phyloP scores from a whole-genome alignment of 164 flowering plant genomes.

The Umbilicus rupestris region DNA sequence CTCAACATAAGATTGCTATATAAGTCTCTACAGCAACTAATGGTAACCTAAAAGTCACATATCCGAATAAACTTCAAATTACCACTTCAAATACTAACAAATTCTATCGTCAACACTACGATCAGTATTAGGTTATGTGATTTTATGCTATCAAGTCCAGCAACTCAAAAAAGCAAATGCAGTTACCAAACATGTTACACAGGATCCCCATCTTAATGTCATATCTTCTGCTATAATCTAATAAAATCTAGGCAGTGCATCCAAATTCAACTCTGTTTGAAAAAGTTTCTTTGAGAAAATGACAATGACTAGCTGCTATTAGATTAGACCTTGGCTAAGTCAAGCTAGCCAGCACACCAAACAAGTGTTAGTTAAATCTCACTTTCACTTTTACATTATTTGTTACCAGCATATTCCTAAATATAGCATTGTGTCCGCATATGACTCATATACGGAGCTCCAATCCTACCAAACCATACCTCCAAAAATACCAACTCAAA shows the following conservation, averaged over 20 bases:
- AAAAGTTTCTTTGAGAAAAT: background rate
- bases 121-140: no score
- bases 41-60: no score
- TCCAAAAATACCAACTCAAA: background rate
- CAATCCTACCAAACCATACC: background rate
- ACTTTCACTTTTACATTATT: background rate
- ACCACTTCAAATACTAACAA: no score
- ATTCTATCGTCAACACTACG: no score
- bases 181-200: background rate
- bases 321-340: no score
- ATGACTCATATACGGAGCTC: background rate
- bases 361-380: background rate
- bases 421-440: background rate
- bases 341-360: no score
- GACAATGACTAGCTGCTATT: no score
- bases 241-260: background rate
- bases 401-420: background rate
- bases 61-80: no score
- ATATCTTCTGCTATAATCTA: background rate
- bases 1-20: background rate
- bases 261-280: background rate
- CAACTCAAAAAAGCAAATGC: background rate
- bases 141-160: no score
- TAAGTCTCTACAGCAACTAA: background rate
- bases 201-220: no score